phyloP scores from a whole-genome alignment of 208 protist species.

The Giardia muris region DNA sequence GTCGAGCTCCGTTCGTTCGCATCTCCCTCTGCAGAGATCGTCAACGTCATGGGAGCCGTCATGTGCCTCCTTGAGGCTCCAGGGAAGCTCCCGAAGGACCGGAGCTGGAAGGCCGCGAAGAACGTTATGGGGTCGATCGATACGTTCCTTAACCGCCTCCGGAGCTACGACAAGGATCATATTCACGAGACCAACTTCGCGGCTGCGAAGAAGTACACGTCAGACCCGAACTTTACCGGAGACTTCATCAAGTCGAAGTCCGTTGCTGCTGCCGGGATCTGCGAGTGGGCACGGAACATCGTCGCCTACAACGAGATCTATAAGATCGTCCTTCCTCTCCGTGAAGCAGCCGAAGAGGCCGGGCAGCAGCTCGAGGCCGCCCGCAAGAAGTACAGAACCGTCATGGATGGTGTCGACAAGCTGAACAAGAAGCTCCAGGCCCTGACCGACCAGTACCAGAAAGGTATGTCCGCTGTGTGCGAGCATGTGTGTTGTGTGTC shows the following conservation, averaged over 20 bases:
- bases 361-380: slow-evolving; percentile 63
- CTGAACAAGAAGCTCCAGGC: slow-evolving; percentile 72
- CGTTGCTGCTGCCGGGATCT: slow-evolving; percentile 77
- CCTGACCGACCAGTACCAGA: slow-evolving; percentile 71
- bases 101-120: slow-evolving; percentile 77
- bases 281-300: slow-evolving; percentile 81
- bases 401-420: slow-evolving; percentile 52
- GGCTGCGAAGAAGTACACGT: not conserved
- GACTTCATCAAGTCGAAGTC: slow-evolving; percentile 72
- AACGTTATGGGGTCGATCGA: slow-evolving; percentile 81
- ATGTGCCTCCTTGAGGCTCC: slow-evolving; percentile 72
- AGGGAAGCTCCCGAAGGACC: slow-evolving; percentile 62
- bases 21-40: slow-evolving; percentile 74
- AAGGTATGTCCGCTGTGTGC: slow-evolving; percentile 47
- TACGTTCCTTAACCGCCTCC: slow-evolving; percentile 70
- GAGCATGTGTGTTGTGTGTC: not conserved
- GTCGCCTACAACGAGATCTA: slow-evolving; percentile 75
- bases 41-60: slow-evolving; percentile 77
- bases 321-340: slow-evolving; percentile 66
- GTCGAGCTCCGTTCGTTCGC: slow-evolving; percentile 81
- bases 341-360: slow-evolving; percentile 64
- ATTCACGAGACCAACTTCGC: slow-evolving; percentile 59
- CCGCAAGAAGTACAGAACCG: slow-evolving; percentile 40
- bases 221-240: slow-evolving; percentile 56
- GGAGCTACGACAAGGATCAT: slow-evolving; percentile 74